These are phyloP conservation scores for Fusarium penzigii DNA, from an alignment of 2,329 filamentous ascomycete species.

Conservation along the genomic window DNA sequence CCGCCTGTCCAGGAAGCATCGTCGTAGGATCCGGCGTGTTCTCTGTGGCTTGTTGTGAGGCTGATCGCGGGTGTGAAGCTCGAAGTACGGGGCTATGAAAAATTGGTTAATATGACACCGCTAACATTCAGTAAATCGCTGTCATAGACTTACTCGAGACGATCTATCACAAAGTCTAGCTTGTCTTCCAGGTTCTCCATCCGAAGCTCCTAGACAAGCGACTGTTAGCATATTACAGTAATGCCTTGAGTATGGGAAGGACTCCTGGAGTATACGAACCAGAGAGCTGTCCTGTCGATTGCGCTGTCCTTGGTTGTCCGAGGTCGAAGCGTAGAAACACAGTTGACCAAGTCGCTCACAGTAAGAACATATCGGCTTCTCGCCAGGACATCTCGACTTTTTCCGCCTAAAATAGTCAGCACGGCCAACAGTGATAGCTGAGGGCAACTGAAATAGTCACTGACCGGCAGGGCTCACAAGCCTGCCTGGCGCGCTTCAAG, in stretches of 20 bases:
- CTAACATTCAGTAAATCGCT: too few species aligned
- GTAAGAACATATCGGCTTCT: constrained; percentile 49
- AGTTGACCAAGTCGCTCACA: constrained; percentile 49
- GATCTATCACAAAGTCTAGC: constrained; percentile 23
- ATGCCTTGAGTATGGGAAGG: not conserved
- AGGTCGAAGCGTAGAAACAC: constrained; percentile 41
- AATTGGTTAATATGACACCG: too few species aligned
- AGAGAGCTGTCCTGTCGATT: not conserved
- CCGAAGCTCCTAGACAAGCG: constrained; percentile 30
- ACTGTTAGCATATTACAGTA: not conserved
- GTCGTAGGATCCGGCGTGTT: not conserved
- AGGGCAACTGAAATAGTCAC: too few species aligned
- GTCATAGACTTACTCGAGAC: constrained; percentile 10
- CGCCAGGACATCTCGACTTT: constrained; percentile 52
- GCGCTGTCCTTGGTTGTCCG: constrained; percentile 4
- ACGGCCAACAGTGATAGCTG: too few species aligned
- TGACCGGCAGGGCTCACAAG: not conserved
- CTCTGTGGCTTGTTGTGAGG: not conserved
- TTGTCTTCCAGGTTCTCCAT: constrained; percentile 35
- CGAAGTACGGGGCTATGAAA: not conserved
- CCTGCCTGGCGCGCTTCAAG: not conserved
- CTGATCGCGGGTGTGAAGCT: not conserved
- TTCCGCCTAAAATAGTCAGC: constrained; percentile 41
- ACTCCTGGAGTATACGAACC: not conserved
- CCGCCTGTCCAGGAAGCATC: not conserved